Conservation (phyloP, 148 eudicot species). For the Rhododendron ovatum region DNA sequence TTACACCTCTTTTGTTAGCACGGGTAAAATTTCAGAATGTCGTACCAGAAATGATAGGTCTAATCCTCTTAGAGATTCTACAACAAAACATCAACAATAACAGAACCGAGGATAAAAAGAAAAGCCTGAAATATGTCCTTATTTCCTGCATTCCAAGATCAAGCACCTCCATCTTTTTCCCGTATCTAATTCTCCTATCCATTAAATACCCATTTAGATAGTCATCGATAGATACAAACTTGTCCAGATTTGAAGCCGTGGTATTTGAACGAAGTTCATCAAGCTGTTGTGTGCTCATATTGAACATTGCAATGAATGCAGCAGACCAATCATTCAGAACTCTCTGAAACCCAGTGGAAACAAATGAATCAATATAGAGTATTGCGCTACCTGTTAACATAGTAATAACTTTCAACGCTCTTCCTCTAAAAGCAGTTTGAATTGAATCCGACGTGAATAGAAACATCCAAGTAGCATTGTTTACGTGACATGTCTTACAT, state of each 20-base stretch:
- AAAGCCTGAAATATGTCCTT: constrained; percentile 80
- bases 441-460: background rate
- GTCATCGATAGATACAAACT: constrained; percentile 75
- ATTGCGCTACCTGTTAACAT: background rate
- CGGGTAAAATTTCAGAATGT: constrained; percentile 30
- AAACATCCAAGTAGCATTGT: background rate
- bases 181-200: constrained; percentile 76
- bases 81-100: constrained; percentile 95
- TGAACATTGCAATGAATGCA: constrained; percentile 74
- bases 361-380: background rate
- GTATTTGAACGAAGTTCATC: constrained; percentile 35
- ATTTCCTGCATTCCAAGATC: constrained; percentile 96
- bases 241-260: constrained; percentile 23
- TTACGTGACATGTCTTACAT: constrained; percentile 33
- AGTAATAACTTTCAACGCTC: background rate
- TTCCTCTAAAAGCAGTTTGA: background rate
- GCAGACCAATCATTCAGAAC: constrained; percentile 92
- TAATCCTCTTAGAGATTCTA: constrained; percentile 79
- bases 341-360: constrained; percentile 42
- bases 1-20: background rate
- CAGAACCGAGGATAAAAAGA: constrained; percentile 81
- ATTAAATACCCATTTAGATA: constrained; percentile 81
- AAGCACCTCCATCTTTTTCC: constrained; percentile 81
- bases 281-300: constrained; percentile 51
- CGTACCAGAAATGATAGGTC: constrained; percentile 48